phyloP scores from a whole-genome alignment of 805 yeast genomes.

The Myxozyma nipponensis region DNA sequence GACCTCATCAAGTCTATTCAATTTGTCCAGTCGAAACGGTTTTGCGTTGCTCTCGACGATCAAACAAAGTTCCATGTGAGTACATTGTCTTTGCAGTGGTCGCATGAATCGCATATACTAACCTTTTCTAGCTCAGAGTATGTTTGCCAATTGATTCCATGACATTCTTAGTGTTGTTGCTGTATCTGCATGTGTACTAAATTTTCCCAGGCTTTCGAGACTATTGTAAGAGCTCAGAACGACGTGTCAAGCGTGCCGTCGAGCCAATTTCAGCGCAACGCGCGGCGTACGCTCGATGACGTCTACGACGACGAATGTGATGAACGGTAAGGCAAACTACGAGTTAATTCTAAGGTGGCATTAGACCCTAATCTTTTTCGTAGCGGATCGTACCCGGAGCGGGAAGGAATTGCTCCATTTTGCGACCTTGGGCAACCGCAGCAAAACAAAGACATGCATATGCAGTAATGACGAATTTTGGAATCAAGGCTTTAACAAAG shows the following conservation, averaged over 20 bases:
- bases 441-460: neutral
- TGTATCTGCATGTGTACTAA: no score
- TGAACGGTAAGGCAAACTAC: no score
- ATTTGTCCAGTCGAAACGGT: slow-evolving; percentile 34
- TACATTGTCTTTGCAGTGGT: no score
- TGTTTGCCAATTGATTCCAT: neutral
- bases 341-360: no score
- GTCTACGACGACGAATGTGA: slow-evolving; percentile 4
- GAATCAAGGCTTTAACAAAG: no score
- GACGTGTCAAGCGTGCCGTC: slow-evolving; percentile 4
- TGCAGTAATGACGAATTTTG: no score
- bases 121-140: slow-evolving; percentile 13
- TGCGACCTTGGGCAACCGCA: neutral
- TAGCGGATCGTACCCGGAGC: no score
- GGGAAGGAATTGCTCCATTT: slow-evolving; percentile 20
- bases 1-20: slow-evolving; percentile 32
- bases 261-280: neutral
- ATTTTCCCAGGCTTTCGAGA: slow-evolving; percentile 21
- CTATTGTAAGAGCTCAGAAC: slow-evolving; percentile 16
- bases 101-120: neutral
- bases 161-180: neutral
- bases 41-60: slow-evolving; percentile 32
- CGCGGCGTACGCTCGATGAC: slow-evolving; percentile 18
- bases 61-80: slow-evolving; percentile 24
- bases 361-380: no score